Evolutionary conservation across 192 early-diverging fungal species (phyloP), one percentile per base, ranked within the genome.

Genomic region (Backusella macrospora): DNA sequence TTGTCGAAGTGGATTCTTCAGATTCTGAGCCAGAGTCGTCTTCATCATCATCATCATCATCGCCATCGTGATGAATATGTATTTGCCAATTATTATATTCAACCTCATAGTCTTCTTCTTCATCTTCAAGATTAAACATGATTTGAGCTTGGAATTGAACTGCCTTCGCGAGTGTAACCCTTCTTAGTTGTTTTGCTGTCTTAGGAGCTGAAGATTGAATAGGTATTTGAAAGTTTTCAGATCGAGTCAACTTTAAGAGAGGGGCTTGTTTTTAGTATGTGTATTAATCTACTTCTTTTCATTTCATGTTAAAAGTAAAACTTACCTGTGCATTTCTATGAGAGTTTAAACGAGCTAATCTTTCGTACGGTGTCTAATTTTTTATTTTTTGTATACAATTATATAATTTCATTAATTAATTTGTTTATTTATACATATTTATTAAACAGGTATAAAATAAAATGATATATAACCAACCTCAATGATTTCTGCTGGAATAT

Each of bases 401-500:
- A 55, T 34, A 34, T 34, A 34, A 34, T 34, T 34, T 34, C 29
- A 34, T 34, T 34, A 1, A 34, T 34, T 34, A 1, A 34, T 34
- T 34, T 34, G 2, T 34, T 34, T 34, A 34, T 34, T 34, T 34
- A 34, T 34, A 34, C 29, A 34, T 1, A 34, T 34, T 34, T 34
- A 23, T 55, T 21, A 42, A 55, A 21, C 18, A 23, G 49, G 49
- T 55, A 55, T 10, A 55, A 49, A 26, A 23, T 12, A 13, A 5
- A 3, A 26, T 59, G 23, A 12, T 48, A 21, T 59, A 6, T 16
- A 38, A 43, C 18, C 46, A 46, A 91, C 90, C 80, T 95, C 94
- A 49, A 95, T 89, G 72, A 94, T 93, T 74, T 95, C 94, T 2
- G 94, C 94, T 18, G 94, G 94, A 65, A 95, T 93, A 76, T 95